A percentile compares a stretch with the other conserved stretches of the same genome.
These are phyloP conservation scores for Verticillium longisporum DNA, from an alignment of 2,329 filamentous ascomycete species.

Conservation along the genomic window DNA sequence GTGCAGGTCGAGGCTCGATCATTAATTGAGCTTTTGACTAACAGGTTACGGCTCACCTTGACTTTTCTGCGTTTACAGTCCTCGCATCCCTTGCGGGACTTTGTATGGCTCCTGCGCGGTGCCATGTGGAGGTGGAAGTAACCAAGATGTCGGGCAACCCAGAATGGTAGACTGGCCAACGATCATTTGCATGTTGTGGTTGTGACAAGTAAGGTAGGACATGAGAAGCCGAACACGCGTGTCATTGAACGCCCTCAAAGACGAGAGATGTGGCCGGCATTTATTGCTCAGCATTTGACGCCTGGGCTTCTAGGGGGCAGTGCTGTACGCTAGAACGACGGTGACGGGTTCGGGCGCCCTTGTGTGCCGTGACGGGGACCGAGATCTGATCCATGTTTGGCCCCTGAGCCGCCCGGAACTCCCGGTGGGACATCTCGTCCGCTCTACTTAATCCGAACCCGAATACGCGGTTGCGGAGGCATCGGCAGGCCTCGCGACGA, in stretches of 20 bases:
- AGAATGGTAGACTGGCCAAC: neutral
- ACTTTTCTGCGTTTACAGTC: slow-evolving; percentile 1
- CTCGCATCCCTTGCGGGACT: neutral
- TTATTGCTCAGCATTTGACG: too few species aligned
- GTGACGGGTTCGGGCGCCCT: too few species aligned
- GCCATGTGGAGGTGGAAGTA: neutral
- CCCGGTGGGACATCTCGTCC: too few species aligned
- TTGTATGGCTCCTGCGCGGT: neutral
- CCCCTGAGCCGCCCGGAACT: too few species aligned
- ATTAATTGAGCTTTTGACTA: too few species aligned
- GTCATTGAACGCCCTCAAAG: neutral
- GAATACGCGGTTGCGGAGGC: neutral
- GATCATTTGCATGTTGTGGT: too few species aligned
- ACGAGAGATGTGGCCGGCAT: too few species aligned
- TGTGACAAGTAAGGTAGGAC: neutral
- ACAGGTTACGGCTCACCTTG: neutral
- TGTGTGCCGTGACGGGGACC: too few species aligned
- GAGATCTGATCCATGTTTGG: too few species aligned
- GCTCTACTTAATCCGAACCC: neutral
- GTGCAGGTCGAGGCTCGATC: too few species aligned
- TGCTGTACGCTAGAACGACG: too few species aligned
- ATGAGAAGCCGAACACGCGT: neutral
- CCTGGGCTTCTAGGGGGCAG: too few species aligned
- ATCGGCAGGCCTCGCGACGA: neutral
- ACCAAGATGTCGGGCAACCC: neutral